phyloP scores from a whole-genome alignment of 2,329 filamentous ascomycete species.

The Talaromyces sp. region DNA sequence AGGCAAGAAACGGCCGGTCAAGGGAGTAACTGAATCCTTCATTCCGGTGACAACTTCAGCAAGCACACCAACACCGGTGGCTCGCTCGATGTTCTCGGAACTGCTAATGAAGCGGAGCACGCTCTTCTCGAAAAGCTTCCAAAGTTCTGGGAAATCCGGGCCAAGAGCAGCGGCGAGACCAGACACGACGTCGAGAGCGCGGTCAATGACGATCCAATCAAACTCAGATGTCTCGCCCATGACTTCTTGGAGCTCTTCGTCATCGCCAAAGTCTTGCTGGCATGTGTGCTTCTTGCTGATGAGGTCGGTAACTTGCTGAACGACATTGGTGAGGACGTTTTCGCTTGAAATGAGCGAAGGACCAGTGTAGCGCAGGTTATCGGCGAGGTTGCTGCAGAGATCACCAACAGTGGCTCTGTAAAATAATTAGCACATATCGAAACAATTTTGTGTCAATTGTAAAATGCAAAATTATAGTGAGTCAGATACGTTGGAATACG shows the following conservation, averaged over 20 bases:
- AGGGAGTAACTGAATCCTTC: slow-evolving; percentile 73
- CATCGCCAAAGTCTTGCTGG: slow-evolving; percentile 82
- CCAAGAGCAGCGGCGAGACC: slow-evolving; percentile 80
- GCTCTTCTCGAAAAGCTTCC: slow-evolving; percentile 93
- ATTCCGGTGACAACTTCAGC: slow-evolving; percentile 87
- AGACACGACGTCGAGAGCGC: slow-evolving; percentile 83
- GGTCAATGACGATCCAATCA: slow-evolving; percentile 95
- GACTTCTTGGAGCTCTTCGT: slow-evolving; percentile 69
- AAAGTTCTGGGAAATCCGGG: slow-evolving; percentile 74
- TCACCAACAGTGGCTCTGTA: slow-evolving; percentile 80
- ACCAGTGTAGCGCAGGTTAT: slow-evolving; percentile 84
- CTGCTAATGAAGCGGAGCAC: slow-evolving; percentile 83
- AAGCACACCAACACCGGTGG: slow-evolving; percentile 83
- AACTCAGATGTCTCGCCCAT: slow-evolving; percentile 84
- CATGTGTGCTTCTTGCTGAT: slow-evolving; percentile 88
- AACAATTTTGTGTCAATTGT: not conserved
- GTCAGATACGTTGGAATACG: slow-evolving; percentile 51
- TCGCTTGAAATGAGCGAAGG: slow-evolving; percentile 74
- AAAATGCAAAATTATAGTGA: slow-evolving; percentile 13
- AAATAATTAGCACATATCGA: slow-evolving; percentile 8
- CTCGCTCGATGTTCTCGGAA: slow-evolving; percentile 80
- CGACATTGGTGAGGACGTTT: slow-evolving; percentile 68
- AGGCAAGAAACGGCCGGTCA: slow-evolving; percentile 71
- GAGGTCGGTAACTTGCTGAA: slow-evolving; percentile 69
- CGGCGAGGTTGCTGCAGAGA: slow-evolving; percentile 88